Percentiles rank a stretch among this genome's conserved stretches.
Evolutionary conservation across 2,329 filamentous ascomycete genomes (phyloP).

Genomic region (Aspergillus pseudonomiae): DNA sequence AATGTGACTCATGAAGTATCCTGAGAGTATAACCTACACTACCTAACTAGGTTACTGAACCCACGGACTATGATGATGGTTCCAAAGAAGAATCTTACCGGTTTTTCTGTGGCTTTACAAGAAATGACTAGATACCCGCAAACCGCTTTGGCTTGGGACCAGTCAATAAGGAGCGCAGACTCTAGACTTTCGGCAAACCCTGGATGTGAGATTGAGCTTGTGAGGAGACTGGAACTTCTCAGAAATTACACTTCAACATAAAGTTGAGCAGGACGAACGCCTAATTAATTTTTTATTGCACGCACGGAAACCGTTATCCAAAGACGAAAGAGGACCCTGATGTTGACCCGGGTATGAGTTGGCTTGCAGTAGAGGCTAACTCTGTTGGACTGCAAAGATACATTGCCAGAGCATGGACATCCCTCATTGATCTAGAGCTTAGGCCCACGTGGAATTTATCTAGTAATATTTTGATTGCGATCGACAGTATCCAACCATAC

Average conservation of each 20-base stretch:
- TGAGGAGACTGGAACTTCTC: neutral
- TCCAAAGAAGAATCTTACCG: neutral
- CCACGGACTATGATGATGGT: neutral
- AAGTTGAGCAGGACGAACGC: neutral
- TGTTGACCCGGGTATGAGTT: neutral
- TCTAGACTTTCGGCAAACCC: neutral
- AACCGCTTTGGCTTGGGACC: neutral
- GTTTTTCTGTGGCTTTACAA: neutral
- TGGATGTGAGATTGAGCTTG: neutral
- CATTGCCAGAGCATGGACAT: neutral
- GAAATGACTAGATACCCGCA: neutral
- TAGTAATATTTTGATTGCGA: neutral
- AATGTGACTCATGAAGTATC: neutral
- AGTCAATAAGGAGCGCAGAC: neutral
- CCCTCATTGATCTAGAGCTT: neutral
- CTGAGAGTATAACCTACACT: too few relatives aligned
- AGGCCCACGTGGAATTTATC: neutral
- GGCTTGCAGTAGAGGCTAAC: constrained; percentile 1
- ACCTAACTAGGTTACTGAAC: too few relatives aligned
- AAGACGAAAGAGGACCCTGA: neutral
- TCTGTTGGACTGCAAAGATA: neutral
- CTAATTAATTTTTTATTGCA: neutral
- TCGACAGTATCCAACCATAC: neutral
- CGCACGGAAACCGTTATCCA: neutral
- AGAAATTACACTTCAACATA: neutral